These are phyloP conservation scores for Pogostemon cablin DNA, from an alignment of 257 asterid genomes.

Conservation along the genomic window DNA sequence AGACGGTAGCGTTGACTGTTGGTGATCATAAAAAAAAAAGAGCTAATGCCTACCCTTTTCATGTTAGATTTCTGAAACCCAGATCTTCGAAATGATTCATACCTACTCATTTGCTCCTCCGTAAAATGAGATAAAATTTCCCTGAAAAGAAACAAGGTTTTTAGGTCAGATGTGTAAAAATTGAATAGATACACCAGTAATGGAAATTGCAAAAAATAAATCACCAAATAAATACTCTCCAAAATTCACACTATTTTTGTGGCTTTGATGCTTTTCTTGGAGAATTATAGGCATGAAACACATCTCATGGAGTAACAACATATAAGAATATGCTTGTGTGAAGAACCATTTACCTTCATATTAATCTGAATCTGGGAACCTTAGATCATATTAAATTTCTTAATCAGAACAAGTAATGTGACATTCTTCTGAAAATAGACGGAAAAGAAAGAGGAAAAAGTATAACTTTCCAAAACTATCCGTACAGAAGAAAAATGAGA, in stretches of 20 bases:
- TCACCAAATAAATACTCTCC: background rate
- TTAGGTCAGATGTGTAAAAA: slow-evolving; percentile 27
- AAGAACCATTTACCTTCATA: too few species aligned
- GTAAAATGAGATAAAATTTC: slow-evolving; percentile 76
- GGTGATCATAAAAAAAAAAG: slow-evolving; percentile 5
- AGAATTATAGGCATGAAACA: slow-evolving; percentile 13
- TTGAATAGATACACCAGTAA: background rate
- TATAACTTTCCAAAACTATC: background rate
- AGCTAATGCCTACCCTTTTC: slow-evolving; percentile 64
- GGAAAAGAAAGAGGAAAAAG: too few species aligned
- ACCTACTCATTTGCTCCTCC: slow-evolving; percentile 86
- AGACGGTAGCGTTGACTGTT: slow-evolving; percentile 15
- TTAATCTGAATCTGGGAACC: too few species aligned
- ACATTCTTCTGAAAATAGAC: too few species aligned
- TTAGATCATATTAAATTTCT: too few species aligned
- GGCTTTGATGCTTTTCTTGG: slow-evolving; percentile 20
- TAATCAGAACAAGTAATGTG: too few species aligned
- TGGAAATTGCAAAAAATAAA: background rate
- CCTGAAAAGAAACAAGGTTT: slow-evolving; percentile 44
- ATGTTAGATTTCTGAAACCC: slow-evolving; percentile 87
- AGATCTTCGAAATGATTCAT: slow-evolving; percentile 86
- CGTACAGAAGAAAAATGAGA: slow-evolving; percentile 8
- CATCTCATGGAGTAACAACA: background rate
- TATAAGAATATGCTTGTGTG: background rate
- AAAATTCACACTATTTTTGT: background rate